Percentiles rank a stretch among this genome's conserved stretches.
Conservation (phyloP, 2,329 filamentous ascomycete genomes). For the Hymenoscyphus repandus region DNA sequence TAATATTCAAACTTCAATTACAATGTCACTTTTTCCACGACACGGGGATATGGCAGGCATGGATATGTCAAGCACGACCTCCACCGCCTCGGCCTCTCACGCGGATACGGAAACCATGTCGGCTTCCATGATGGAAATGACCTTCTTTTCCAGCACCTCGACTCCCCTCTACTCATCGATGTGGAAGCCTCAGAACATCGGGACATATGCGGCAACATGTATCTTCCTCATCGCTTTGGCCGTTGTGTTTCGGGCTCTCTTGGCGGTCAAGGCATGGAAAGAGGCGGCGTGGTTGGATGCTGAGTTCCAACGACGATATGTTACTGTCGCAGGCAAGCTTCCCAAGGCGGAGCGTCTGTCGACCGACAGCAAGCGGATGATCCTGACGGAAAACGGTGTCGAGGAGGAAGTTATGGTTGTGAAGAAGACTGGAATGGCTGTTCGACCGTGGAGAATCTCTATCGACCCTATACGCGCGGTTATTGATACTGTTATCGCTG, state of each 20-base stretch:
- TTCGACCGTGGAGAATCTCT: conserved; percentile 72
- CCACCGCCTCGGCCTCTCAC: conserved; percentile 23
- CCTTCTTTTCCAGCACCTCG: conserved; percentile 58
- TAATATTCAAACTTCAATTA: background rate
- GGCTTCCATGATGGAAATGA: conserved; percentile 44
- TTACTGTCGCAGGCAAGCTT: conserved; percentile 62
- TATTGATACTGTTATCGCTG: conserved; percentile 67
- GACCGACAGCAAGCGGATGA: conserved; percentile 57
- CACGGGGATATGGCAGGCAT: background rate
- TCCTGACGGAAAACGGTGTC: conserved; percentile 69
- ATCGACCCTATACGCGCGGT: conserved; percentile 71
- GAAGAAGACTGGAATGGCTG: conserved; percentile 45
- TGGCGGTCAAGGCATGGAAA: conserved; percentile 65
- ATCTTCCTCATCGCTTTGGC: conserved; percentile 82
- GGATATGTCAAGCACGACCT: background rate
- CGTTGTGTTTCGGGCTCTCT: conserved; percentile 61
- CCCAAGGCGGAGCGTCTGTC: conserved; percentile 24
- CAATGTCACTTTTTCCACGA: background rate
- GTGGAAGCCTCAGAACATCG: conserved; percentile 69
- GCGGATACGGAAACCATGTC: conserved; percentile 43
- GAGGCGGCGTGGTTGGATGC: conserved; percentile 61
- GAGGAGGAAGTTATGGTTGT: conserved; percentile 78
- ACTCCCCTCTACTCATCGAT: conserved; percentile 61
- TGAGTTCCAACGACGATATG: conserved; percentile 70
- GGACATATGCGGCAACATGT: conserved; percentile 80